These are phyloP conservation scores for Torulaspora maleeae DNA, from an alignment of 805 yeast species.

Conservation along the genomic window DNA sequence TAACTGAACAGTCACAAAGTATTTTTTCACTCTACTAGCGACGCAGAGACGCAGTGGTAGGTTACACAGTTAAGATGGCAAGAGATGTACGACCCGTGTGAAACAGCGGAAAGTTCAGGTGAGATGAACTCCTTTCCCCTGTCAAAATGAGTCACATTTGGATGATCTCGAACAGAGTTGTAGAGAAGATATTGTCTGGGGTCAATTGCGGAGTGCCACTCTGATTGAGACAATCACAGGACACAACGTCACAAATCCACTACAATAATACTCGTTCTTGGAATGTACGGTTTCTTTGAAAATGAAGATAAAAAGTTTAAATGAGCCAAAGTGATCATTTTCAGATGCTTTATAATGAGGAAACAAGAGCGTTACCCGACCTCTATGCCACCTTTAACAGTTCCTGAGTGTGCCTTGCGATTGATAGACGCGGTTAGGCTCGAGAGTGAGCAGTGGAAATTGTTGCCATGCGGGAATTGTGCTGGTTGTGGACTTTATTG, in stretches of 20 bases:
- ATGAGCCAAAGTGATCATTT: background rate
- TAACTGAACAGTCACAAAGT: too few relatives aligned
- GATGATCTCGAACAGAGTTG: slow-evolving; percentile 37
- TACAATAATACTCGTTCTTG: slow-evolving; percentile 39
- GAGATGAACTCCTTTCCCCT: slow-evolving; percentile 8
- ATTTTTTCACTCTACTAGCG: background rate
- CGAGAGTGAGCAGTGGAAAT: background rate
- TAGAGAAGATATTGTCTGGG: slow-evolving; percentile 37
- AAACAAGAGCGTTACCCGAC: background rate
- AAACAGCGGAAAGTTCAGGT: slow-evolving; percentile 20
- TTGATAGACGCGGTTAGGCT: background rate
- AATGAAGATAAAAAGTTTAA: background rate
- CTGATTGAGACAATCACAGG: background rate
- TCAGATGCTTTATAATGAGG: background rate
- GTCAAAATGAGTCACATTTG: slow-evolving; percentile 13
- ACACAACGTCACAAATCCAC: slow-evolving; percentile 30
- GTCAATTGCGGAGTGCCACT: background rate
- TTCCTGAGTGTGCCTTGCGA: too few relatives aligned
- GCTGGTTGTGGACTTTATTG: slow-evolving; percentile 5
- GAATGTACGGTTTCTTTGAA: slow-evolving; percentile 28
- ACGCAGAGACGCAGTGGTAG: too few relatives aligned
- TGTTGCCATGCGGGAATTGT: background rate
- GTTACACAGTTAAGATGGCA: background rate
- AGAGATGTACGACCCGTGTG: slow-evolving; percentile 28
- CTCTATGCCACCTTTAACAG: too few relatives aligned